phyloP scores from a whole-genome alignment of 1,139 yeast species.

The Geotrichum aggregatum region DNA sequence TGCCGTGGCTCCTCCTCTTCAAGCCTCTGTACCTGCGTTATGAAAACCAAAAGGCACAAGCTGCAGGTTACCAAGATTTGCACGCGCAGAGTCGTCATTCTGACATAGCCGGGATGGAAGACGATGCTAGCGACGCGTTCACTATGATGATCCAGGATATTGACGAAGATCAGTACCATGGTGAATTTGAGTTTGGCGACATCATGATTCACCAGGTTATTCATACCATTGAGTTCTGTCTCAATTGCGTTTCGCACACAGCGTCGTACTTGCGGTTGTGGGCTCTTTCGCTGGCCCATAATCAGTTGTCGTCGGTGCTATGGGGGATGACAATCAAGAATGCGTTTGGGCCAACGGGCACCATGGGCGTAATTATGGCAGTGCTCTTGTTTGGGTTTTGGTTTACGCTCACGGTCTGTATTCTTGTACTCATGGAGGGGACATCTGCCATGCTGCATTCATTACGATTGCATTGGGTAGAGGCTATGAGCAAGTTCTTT shows the following conservation, averaged over 20 bases:
- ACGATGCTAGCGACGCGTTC: slow-evolving; percentile 35
- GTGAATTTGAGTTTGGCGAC: slow-evolving; percentile 76
- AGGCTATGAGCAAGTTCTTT: slow-evolving; percentile 96
- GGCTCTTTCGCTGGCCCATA: slow-evolving; percentile 97
- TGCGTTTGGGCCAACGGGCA: slow-evolving; percentile 74
- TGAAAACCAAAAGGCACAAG: slow-evolving; percentile 38
- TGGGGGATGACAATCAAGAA: slow-evolving; percentile 94
- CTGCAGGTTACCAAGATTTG: slow-evolving; percentile 25
- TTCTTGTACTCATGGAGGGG: slow-evolving; percentile 95
- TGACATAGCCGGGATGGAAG: slow-evolving; percentile 34
- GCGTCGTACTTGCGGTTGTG: slow-evolving; percentile 94
- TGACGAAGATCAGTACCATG: slow-evolving; percentile 48
- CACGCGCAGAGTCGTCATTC: slow-evolving; percentile 26
- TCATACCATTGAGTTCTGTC: slow-evolving; percentile 96
- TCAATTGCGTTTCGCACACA: slow-evolving; percentile 95
- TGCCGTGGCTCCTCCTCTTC: slow-evolving; percentile 86
- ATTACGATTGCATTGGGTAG: slow-evolving; percentile 96
- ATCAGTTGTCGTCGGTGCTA: slow-evolving; percentile 86
- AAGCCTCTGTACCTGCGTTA: slow-evolving; percentile 75
- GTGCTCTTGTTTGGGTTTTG: slow-evolving; percentile 87
- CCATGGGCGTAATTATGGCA: slow-evolving; percentile 63
- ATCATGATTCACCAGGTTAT: slow-evolving; percentile 96
- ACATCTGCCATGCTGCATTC: slow-evolving; percentile 98
- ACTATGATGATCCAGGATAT: slow-evolving; percentile 33
- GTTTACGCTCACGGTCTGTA: slow-evolving; percentile 86